Evolutionary conservation across 2,329 filamentous ascomycete genomes (phyloP).

Genomic region (Fusarium pseudoanthophilum): DNA sequence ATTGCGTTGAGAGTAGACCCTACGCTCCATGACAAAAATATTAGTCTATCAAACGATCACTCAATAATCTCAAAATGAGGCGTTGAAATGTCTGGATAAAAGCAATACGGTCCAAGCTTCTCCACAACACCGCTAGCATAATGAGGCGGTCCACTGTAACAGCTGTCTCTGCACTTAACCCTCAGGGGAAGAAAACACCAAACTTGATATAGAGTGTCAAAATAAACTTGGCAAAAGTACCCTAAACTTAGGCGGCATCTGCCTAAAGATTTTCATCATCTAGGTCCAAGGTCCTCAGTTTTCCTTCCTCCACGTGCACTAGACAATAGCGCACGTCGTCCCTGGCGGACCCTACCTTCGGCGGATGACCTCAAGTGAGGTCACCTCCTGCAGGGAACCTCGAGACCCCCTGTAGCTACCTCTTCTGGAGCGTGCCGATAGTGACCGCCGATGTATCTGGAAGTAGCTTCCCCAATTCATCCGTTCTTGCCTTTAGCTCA

Average conservation of each 20-base stretch:
- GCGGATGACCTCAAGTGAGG: conserved; percentile 34
- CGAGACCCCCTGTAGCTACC: conserved; percentile 2
- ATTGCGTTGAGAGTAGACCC: neutral
- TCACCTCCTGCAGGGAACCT: conserved; percentile 17
- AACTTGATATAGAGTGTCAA: neutral
- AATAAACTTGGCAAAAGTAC: neutral
- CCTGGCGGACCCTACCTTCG: conserved; percentile 34
- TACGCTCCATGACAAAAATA: neutral
- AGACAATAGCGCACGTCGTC: conserved; percentile 36
- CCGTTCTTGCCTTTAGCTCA: conserved; percentile 27
- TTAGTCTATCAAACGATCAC: neutral
- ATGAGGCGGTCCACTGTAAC: conserved; percentile 24
- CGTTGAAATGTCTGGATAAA: conserved; percentile 22
- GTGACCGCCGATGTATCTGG: neutral
- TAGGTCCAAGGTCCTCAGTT: neutral
- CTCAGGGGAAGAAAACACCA: neutral
- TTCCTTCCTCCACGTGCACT: neutral
- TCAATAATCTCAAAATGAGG: conserved; percentile 23
- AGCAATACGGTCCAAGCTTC: conserved; percentile 20
- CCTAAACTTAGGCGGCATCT: neutral
- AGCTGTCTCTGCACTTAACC: conserved; percentile 11
- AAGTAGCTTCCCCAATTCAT: conserved; percentile 13
- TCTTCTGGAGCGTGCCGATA: neutral
- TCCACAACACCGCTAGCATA: conserved; percentile 18
- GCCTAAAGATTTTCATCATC: neutral